Base-by-base conservation (phyloP, 1,139 yeast genomes). In the Debaryomyces coudertii region DNA sequence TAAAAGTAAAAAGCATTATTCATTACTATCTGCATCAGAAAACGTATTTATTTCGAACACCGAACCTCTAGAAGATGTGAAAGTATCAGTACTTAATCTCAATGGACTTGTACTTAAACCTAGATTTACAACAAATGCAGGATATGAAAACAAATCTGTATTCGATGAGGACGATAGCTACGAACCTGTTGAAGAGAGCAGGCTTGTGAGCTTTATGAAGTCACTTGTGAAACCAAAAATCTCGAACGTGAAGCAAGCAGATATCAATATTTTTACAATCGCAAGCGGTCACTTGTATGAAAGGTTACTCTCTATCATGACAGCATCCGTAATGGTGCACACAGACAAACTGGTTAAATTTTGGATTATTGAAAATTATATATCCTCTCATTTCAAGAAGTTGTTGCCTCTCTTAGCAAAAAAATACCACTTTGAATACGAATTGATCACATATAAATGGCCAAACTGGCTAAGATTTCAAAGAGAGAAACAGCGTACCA, bases 391-490 rank as follows among this genome's bases (percentile, higher is more conserved):
- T 4, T 85, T 90, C 60, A 83, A 79, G 57, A 60, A 68, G 36
- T 74, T 80, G 43, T 60, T 90, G n/a, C 87, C 90, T 0, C 53
- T 58, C n/a, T 60, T 90, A 40, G 84, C 95, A 0, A 62, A 68
- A n/a, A 60, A 77, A 44, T 77, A 76, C 51, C 76, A 77, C 1
- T 82, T 88, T 52, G 77, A 83, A 40, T 88, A 85, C 56, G 92
- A 90, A 57, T 67, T 88, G 38, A 75, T 93, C 15, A 80, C 86
- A 2, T 93, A 88, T 64, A 85, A 87, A 53, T 93, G 99, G 99
- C 99, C 99, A 8, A 66, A 73, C 20, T 93, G 97, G 95, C 71
- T 93, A 24, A 76, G 95, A 39, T 76, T 75, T 1, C 98, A 93
- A 64, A 63, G 83, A 27, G 90, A 85, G 54, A 82, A 82, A 60